Conservation (phyloP, 2,329 filamentous ascomycete genomes). For the Cadophora gregata region DNA sequence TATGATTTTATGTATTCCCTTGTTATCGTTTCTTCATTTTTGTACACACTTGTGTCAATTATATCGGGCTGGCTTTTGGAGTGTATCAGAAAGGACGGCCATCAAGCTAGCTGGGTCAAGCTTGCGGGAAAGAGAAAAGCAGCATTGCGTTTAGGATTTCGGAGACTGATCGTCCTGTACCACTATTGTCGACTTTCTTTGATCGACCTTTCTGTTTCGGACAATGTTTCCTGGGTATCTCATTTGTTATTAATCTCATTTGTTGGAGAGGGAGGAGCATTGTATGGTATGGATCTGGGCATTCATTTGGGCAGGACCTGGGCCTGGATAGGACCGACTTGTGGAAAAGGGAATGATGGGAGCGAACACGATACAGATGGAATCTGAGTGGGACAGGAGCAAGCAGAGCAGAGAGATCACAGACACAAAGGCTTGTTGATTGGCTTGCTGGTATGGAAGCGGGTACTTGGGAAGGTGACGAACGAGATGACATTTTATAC, state of each 20-base stretch:
- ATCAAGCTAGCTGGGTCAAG: constrained; percentile 25
- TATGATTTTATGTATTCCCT: constrained; percentile 33
- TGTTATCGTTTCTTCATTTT: constrained; percentile 8
- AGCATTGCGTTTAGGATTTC: constrained; percentile 11
- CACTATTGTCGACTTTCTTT: constrained; percentile 16
- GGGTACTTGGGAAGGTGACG: neutral
- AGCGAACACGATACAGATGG: constrained; percentile 8
- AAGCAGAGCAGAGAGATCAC: neutral
- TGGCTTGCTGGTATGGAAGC: neutral
- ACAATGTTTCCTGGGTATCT: neutral
- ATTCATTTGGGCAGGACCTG: constrained; percentile 12
- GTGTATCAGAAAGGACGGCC: constrained; percentile 15
- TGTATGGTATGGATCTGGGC: constrained; percentile 16
- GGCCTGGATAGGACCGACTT: constrained; percentile 1
- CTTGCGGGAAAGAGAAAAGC: constrained; percentile 16
- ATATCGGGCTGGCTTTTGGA: constrained; percentile 1
- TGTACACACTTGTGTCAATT: neutral
- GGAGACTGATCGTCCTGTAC: constrained; percentile 9
- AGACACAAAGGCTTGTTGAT: neutral
- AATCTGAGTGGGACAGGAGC: neutral
- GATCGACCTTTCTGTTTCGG: constrained; percentile 4
- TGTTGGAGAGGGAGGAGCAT: neutral
- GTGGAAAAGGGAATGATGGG: constrained; percentile 1
- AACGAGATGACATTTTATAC: constrained; percentile 3
- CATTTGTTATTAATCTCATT: neutral